Evolutionary conservation across 164 flowering plant species (phyloP), one percentile per base, ranked within the genome.

Genomic region (Euptelea pleiosperma): DNA sequence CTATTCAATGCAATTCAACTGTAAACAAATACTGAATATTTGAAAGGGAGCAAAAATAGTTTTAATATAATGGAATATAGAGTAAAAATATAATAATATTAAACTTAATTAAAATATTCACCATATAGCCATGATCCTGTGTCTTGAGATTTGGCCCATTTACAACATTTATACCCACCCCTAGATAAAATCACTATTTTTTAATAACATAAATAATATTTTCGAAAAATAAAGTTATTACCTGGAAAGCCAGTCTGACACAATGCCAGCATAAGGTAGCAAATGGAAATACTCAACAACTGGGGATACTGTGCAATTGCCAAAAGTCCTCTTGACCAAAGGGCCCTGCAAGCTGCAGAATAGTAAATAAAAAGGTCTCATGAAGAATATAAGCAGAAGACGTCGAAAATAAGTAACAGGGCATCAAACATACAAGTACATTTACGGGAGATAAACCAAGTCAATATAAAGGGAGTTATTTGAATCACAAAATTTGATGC

Each of bases 321-420:
- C 7, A 3, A 52, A 53, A 40, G 5, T 54, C 63, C 62, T 73
- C 50, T 31, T 70, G 8, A 79, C 68, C 69, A 91, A 39, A 34
- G 98, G 86, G 16, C 96, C 98, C 62, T 70, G 77, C 87, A 86
- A 66, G 66, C 98, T 91, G 59, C 61, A 45, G 31, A 59, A 52
- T 42, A 39, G 11, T 36, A 31, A 50, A 40, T 14, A 36, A 16
- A 24, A 57, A 41, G 26, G 24, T 7, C 40, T 19, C 10, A 14
- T 52, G 8, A 42, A 16, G 43, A 19, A n/a, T 16, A 33, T 22
- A 40, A 29, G 55, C 8, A 24, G 19, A 34, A 34, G 24, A n/a
- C 28, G 31, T 12, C 21, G 42, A 26, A 22, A 35, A 18, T 31
- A 22, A 6, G 14, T 35, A 35, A 8, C 55, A 26, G 2, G 29